These are phyloP conservation scores for Colletotrichum lini DNA, from an alignment of 2,329 filamentous ascomycete genomes.

Conservation along the genomic window DNA sequence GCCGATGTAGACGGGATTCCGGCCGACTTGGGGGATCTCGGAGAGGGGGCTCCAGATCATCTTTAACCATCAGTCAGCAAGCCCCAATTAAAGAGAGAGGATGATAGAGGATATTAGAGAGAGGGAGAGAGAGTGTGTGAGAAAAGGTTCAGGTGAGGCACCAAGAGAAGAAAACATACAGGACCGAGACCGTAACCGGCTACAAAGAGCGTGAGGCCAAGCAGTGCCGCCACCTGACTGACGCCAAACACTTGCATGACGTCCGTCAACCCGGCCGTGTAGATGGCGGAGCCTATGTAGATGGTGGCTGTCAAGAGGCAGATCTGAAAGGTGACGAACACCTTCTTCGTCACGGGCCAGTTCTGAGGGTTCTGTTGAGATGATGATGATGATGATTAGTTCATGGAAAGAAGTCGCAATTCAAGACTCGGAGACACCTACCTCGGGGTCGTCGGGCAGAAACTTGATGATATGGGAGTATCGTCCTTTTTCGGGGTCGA, in stretches of 20 bases:
- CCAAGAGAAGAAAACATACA: background rate
- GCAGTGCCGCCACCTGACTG: constrained; percentile 14
- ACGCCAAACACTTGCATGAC: constrained; percentile 28
- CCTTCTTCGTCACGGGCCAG: constrained; percentile 21
- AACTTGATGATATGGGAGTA: constrained; percentile 18
- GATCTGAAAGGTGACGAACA: constrained; percentile 26
- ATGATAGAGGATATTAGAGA: no score
- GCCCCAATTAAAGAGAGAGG: no score
- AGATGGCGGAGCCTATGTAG: constrained; percentile 39
- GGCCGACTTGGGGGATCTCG: constrained; percentile 34
- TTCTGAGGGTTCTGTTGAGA: constrained; percentile 13
- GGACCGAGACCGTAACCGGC: constrained; percentile 35
- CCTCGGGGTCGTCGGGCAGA: constrained; percentile 30
- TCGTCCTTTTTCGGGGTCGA: constrained; percentile 10
- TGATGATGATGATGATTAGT: background rate
- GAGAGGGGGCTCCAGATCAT: constrained; percentile 39
- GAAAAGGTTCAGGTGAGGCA: no score
- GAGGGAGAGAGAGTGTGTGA: no score
- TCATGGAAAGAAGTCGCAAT: no score
- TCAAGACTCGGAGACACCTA: background rate
- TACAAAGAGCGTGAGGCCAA: constrained; percentile 35
- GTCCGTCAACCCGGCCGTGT: constrained; percentile 26
- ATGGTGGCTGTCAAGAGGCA: constrained; percentile 18
- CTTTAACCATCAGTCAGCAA: constrained; percentile 1
- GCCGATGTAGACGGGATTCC: constrained; percentile 38